Evolutionary conservation across 2,329 filamentous ascomycete genomes (phyloP), one percentile per base, ranked within the genome.

Genomic region (Aspergillus udagawae): DNA sequence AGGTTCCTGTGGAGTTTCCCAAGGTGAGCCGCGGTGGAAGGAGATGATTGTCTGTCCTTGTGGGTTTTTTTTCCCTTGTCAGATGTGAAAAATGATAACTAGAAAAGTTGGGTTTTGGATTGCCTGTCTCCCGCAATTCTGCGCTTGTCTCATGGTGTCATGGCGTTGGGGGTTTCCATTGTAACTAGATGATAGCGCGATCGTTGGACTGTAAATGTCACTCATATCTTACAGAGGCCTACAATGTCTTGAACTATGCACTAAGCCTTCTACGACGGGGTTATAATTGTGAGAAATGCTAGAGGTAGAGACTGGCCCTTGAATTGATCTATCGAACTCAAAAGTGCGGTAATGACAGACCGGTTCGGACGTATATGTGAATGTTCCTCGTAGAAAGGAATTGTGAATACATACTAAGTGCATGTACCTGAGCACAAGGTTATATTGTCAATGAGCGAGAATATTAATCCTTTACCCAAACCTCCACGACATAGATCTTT

Each of bases 1-100:
- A 82, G 65, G 73, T 97, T 60, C 94, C 94, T 3, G 77, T 97
- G 49, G 82, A 87, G 58, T 97, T 97, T 71, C 94, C 93, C 1
- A 92, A 88, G 77, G 70, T 76, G 50, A 77, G 67, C 68, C 75
- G 69, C 63, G 73, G 70, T 60, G 75, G 69, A 59, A 68, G 69
- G 49, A 67, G 67, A 58, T 65, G 65, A 61, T 52, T 35, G 41
- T 27, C 23, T 56, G 49, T 32, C 20, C 47, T 20, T 41, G 27
- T 17, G 23, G 47, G 45, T 55, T 45, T 49, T 47, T 49, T 54
- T 25, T 14, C 10, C 48, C n/a, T 58, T 58, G 38, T n/a, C 20
- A 41, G 21, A 41, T 49, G 32, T 35, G n/a, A 49, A 44, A 58
- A 23, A 45, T 28, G 23, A 23, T 29, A 35, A 51, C 12, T 2